Evolutionary conservation across 1,284 basidiomycete genomes (phyloP), one percentile per base, ranked within the genome.

Genomic region (Microbotryomycetes sp.): DNA sequence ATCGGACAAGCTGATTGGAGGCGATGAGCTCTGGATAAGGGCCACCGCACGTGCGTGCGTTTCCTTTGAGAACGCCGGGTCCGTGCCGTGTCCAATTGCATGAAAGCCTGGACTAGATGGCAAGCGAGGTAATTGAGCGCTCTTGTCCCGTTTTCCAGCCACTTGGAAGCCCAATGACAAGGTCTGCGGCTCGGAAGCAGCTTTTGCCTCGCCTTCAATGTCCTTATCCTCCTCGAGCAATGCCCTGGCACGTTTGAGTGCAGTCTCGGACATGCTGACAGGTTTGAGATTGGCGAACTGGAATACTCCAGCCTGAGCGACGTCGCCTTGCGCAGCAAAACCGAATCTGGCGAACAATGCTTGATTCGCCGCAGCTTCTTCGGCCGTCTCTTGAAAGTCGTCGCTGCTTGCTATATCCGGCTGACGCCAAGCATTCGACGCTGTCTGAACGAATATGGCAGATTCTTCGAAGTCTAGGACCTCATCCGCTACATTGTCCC

Each of bases 401-500:
- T 27, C 7, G 18, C 41, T 31, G 5, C 18, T 26, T 21, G 31
- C 28, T 29, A 13, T 11, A n/a, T 24, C 15, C 15, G 11, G 28
- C 4, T 13, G 9, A 16, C n/a, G n/a, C n/a, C n/a, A n/a, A n/a
- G n/a, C n/a, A n/a, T n/a, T n/a, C n/a, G n/a, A n/a, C n/a, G n/a
- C n/a, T n/a, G n/a, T n/a, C n/a, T n/a, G n/a, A n/a, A n/a, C n/a
- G n/a, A n/a, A n/a, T n/a, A n/a, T n/a, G n/a, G n/a, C n/a, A n/a
- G 54, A 56, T 21, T 61, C 45, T 45, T 65, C 63, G 48, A 65
- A 61, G 1, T 59, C 64, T 18, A 57, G 49, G 6, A 55, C 60
- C 27, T n/a, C 48, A 0, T 52, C 56, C 23, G 61, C 62, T 54
- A 64, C 61, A 4, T 55, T 62, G 21, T 57, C 47, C 66, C 66